These are phyloP conservation scores for Aspergillus thermomutatus DNA, from an alignment of 2,329 filamentous ascomycete species.

Conservation along the genomic window DNA sequence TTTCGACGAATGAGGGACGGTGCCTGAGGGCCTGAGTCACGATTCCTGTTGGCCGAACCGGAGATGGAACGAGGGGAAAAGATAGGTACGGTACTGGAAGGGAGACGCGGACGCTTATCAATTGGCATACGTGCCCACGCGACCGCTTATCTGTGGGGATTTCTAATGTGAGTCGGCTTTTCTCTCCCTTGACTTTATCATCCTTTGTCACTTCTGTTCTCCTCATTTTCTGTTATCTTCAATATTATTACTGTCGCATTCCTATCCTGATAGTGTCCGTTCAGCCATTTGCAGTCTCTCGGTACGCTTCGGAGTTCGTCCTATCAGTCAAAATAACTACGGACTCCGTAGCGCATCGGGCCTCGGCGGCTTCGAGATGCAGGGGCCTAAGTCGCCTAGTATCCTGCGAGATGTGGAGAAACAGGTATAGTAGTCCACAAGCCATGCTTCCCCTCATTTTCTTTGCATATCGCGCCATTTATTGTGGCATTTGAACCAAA, in stretches of 20 bases:
- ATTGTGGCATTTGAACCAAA: not conserved
- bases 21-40: not conserved
- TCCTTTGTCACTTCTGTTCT: not conserved
- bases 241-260: not conserved
- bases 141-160: not conserved
- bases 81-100: too few relatives aligned
- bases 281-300: not conserved
- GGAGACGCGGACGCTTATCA: not conserved
- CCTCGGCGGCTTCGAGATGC: not conserved
- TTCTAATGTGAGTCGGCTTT: not conserved
- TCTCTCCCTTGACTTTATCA: not conserved
- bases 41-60: not conserved
- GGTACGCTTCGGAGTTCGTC: not conserved
- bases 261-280: not conserved
- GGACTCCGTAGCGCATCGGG: not conserved
- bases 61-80: not conserved
- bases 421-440: slow-evolving; percentile 17
- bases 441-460: slow-evolving; percentile 1
- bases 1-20: not conserved
- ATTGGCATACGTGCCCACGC: not conserved
- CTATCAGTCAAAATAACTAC: not conserved
- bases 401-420: slow-evolving; percentile 28
- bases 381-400: not conserved
- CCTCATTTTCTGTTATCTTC: not conserved
- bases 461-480: not conserved